A percentile compares a stretch with the other conserved stretches of the same genome.
Evolutionary conservation across 1,139 yeast species (phyloP).

Genomic region (Zygotorulaspora mrakii): DNA sequence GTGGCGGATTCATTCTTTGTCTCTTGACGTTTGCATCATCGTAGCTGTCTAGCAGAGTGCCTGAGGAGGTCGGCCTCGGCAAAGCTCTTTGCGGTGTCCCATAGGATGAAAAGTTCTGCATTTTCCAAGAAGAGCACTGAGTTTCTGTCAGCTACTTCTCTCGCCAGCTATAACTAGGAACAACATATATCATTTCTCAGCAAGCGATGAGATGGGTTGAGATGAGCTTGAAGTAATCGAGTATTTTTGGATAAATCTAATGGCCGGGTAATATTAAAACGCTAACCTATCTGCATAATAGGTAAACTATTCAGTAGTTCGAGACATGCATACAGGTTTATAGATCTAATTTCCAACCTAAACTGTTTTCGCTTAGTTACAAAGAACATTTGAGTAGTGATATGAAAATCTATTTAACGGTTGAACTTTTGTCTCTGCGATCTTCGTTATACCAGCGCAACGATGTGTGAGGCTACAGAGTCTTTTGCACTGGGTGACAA

Average conservation of each 20-base stretch:
- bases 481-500: conserved; percentile 43
- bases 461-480: conserved; percentile 33
- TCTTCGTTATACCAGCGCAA: conserved; percentile 28
- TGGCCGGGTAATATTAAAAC: conserved; percentile 1
- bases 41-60: conserved; percentile 14
- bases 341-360: no score
- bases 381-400: background rate
- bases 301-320: no score
- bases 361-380: background rate
- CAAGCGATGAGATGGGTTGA: conserved; percentile 1
- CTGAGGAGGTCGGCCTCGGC: conserved; percentile 33
- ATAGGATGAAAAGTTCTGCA: conserved; percentile 10
- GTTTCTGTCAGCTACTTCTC: no score
- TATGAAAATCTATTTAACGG: no score
- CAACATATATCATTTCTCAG: no score
- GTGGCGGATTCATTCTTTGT: conserved; percentile 8
- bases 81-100: conserved; percentile 13
- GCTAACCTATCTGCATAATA: no score
- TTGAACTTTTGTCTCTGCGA: no score
- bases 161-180: no score
- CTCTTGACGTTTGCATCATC: conserved; percentile 9
- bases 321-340: background rate
- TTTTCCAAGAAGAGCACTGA: no score
- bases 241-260: background rate
- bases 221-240: background rate